phyloP scores from a whole-genome alignment of 2,329 filamentous ascomycete genomes.

The Trichoderma semiorbis region DNA sequence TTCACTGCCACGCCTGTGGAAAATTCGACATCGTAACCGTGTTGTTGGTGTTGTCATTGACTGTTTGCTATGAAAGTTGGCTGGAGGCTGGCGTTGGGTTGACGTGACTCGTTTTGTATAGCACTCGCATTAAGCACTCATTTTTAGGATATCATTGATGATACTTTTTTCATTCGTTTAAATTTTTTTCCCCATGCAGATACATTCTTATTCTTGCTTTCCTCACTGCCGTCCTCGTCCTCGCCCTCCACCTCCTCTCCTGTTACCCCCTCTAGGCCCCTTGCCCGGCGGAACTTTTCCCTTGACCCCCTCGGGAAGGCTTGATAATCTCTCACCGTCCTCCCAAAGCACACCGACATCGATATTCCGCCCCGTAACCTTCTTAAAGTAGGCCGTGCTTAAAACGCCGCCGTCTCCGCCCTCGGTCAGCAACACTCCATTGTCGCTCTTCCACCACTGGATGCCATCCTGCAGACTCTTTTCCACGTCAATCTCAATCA shows the following conservation, averaged over 20 bases:
- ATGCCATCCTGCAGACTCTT: constrained; percentile 61
- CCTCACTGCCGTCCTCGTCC: constrained; percentile 30
- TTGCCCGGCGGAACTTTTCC: constrained; percentile 47
- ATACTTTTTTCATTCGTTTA: not conserved
- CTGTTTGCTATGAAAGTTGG: not conserved
- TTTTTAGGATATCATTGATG: not conserved
- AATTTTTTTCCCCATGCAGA: constrained; percentile 3
- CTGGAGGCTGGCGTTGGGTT: not conserved
- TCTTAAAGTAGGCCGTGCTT: constrained; percentile 64
- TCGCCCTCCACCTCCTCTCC: constrained; percentile 38
- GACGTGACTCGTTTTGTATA: not conserved
- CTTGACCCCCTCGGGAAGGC: constrained; percentile 61
- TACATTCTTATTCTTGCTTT: not conserved
- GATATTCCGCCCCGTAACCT: constrained; percentile 60
- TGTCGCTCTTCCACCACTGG: constrained; percentile 76
- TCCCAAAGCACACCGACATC: constrained; percentile 66
- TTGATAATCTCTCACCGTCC: constrained; percentile 62
- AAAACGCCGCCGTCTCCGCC: constrained; percentile 59
- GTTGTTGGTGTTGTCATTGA: not conserved
- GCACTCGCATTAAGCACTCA: not conserved
- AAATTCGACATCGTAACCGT: too few species aligned
- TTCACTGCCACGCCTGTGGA: not conserved
- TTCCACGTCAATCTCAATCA: constrained; percentile 73
- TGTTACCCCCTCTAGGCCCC: constrained; percentile 41
- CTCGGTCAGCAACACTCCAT: constrained; percentile 69